Percentiles rank a stretch among this genome's conserved stretches.
These are phyloP conservation scores for Zarea fungicola DNA, from an alignment of 2,329 filamentous ascomycete genomes.

Conservation along the genomic window DNA sequence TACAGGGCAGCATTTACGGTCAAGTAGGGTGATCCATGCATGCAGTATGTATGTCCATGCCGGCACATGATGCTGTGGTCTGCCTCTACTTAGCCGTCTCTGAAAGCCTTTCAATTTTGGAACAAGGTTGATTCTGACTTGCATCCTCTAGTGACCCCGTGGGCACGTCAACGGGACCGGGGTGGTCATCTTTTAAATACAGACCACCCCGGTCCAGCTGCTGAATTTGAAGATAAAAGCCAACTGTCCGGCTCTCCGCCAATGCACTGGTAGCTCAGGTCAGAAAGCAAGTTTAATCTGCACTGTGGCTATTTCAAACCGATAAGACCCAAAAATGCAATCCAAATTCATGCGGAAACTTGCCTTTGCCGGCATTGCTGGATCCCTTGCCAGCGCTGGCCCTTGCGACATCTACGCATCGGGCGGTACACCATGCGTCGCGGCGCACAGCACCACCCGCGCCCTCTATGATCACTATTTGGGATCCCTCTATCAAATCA, in stretches of 20 bases:
- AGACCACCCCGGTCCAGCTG: no score
- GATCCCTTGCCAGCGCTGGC: slow-evolving; percentile 40
- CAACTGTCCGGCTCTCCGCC: no score
- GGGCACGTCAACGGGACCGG: not conserved
- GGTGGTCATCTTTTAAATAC: not conserved
- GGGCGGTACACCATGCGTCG: slow-evolving; percentile 54
- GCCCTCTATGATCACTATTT: slow-evolving; percentile 50
- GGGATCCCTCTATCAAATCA: slow-evolving; percentile 54
- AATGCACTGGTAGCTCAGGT: no score
- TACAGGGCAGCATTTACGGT: not conserved
- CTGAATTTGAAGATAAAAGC: no score
- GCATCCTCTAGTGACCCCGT: not conserved
- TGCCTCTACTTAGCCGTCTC: not conserved
- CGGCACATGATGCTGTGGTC: not conserved
- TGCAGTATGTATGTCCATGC: not conserved
- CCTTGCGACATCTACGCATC: slow-evolving; percentile 57
- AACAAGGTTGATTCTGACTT: not conserved
- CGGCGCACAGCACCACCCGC: slow-evolving; percentile 58
- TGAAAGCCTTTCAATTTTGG: not conserved
- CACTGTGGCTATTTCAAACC: not conserved
- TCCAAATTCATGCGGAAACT: not conserved
- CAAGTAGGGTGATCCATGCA: not conserved
- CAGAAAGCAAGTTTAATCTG: not conserved
- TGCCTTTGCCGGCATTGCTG: not conserved
- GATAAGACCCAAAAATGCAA: not conserved